Conservation (phyloP, 2,329 filamentous ascomycete genomes). For the Bertia moriformis region DNA sequence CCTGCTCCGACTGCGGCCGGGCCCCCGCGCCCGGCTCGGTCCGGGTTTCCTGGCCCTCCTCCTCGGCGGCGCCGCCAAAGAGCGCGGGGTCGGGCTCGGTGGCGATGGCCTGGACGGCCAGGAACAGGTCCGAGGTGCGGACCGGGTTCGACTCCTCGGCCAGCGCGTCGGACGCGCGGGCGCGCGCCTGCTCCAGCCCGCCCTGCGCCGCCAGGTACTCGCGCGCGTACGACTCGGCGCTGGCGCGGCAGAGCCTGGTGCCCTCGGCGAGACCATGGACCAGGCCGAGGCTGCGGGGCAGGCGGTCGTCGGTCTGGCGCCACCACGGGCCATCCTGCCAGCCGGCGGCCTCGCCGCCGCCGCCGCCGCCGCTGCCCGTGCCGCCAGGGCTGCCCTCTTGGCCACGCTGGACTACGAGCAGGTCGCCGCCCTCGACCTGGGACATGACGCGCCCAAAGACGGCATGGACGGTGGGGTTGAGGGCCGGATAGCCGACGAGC, state of each 20-base stretch:
- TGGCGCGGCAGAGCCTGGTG: constrained; percentile 78
- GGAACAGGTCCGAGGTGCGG: constrained; percentile 82
- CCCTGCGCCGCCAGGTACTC: constrained; percentile 73
- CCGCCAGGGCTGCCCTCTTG: constrained; percentile 68
- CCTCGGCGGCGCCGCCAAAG: constrained; percentile 46
- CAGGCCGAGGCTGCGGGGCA: constrained; percentile 66
- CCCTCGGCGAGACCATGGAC: constrained; percentile 74
- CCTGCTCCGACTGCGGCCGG: constrained; percentile 41
- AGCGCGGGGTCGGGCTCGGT: constrained; percentile 49
- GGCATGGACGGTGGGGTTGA: constrained; percentile 81
- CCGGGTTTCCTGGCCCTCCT: constrained; percentile 42
- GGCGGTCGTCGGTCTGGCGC: constrained; percentile 53
- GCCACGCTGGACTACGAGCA: constrained; percentile 85
- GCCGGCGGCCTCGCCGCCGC: constrained; percentile 42
- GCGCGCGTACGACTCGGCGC: constrained; percentile 71
- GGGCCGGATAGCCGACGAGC: constrained; percentile 80
- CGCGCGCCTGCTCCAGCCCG: constrained; percentile 66
- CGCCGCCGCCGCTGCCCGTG: constrained; percentile 38
- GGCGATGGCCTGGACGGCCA: constrained; percentile 78
- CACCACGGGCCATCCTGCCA: constrained; percentile 98
- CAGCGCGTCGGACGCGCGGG: constrained; percentile 63
- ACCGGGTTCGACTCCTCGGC: constrained; percentile 81
- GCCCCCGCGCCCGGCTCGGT: constrained; percentile 33
- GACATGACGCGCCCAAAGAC: constrained; percentile 94
- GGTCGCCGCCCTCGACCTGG: constrained; percentile 93